Conservation (phyloP, 192 early-diverging fungal species). For the Entophlyctis helioformis region DNA sequence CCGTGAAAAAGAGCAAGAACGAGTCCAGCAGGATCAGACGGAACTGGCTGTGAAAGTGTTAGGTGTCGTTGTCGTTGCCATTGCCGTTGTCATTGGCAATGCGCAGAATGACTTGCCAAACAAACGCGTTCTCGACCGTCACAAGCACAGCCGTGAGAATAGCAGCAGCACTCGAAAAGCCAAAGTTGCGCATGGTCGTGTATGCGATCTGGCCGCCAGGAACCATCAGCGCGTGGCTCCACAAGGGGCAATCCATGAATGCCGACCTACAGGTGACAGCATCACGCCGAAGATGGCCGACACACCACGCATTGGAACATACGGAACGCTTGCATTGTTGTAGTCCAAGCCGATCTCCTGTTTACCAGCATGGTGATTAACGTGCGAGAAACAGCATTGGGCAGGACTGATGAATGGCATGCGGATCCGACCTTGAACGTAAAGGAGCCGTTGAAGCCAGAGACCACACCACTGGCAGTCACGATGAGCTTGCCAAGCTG, state of each 20-base stretch:
- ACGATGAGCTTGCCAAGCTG: conserved; percentile 30
- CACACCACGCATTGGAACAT: conserved; percentile 70
- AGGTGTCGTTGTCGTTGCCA: too few species aligned
- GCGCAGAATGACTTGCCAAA: conserved; percentile 12
- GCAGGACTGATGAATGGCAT: too few species aligned
- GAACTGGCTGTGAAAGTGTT: conserved; percentile 29
- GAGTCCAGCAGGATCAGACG: conserved; percentile 43
- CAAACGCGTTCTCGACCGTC: too few species aligned
- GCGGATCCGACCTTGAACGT: conserved; percentile 25
- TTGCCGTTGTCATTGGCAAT: too few species aligned
- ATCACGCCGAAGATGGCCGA: conserved; percentile 73
- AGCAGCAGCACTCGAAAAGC: conserved; percentile 19
- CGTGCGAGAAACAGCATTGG: not conserved
- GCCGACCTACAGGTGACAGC: conserved; percentile 43
- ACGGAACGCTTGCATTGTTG: conserved; percentile 69
- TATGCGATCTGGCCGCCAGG: conserved; percentile 16
- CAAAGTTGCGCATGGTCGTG: conserved; percentile 35
- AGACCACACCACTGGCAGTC: conserved; percentile 26
- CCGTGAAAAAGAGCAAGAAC: conserved; percentile 39
- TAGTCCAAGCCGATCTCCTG: conserved; percentile 85
- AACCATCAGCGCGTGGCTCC: not conserved
- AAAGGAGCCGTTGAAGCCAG: conserved; percentile 37
- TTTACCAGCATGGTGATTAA: not conserved
- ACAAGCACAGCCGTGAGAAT: conserved; percentile 31
- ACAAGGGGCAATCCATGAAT: too few species aligned